Conservation (phyloP, 2,329 filamentous ascomycete species). For the Triangularia verruculosa region DNA sequence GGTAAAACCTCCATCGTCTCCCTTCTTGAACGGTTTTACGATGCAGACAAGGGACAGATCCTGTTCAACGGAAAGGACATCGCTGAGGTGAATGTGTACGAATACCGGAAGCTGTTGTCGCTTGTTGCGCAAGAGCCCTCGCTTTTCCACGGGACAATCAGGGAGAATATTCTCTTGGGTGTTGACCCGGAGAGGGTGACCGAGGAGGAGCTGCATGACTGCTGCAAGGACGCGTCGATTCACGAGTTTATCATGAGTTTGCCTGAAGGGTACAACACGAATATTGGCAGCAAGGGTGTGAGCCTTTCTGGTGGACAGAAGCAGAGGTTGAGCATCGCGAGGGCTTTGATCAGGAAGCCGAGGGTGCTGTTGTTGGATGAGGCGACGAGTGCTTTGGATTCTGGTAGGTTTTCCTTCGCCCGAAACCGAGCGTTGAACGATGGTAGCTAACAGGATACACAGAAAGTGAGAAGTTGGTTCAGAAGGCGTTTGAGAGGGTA, state of each 20-base stretch:
- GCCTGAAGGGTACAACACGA: slow-evolving; percentile 65
- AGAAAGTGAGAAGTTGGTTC: slow-evolving; percentile 54
- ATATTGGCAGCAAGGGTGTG: slow-evolving; percentile 64
- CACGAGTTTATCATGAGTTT: slow-evolving; percentile 68
- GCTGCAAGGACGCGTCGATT: slow-evolving; percentile 62
- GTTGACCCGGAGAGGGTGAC: slow-evolving; percentile 52
- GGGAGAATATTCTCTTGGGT: slow-evolving; percentile 68
- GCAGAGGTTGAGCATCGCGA: slow-evolving; percentile 66
- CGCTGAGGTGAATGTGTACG: slow-evolving; percentile 52
- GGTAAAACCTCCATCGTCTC: slow-evolving; percentile 71
- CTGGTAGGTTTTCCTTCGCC: slow-evolving; percentile 26
- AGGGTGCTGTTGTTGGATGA: slow-evolving; percentile 68
- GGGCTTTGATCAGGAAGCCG: slow-evolving; percentile 65
- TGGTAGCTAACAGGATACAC: slow-evolving; percentile 9
- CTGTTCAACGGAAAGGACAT: slow-evolving; percentile 62
- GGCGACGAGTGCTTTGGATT: slow-evolving; percentile 68
- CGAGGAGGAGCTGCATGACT: slow-evolving; percentile 50
- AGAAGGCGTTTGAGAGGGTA: slow-evolving; percentile 65
- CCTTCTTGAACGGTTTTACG: slow-evolving; percentile 68
- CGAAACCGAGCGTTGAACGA: not conserved
- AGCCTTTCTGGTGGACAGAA: slow-evolving; percentile 67
- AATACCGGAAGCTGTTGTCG: slow-evolving; percentile 63
- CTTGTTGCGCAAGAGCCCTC: slow-evolving; percentile 74
- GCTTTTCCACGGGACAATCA: slow-evolving; percentile 61
- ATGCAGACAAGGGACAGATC: slow-evolving; percentile 61